These are phyloP conservation scores for Ascosphaera pollenicola DNA, from an alignment of 2,329 filamentous ascomycete genomes.

Conservation along the genomic window DNA sequence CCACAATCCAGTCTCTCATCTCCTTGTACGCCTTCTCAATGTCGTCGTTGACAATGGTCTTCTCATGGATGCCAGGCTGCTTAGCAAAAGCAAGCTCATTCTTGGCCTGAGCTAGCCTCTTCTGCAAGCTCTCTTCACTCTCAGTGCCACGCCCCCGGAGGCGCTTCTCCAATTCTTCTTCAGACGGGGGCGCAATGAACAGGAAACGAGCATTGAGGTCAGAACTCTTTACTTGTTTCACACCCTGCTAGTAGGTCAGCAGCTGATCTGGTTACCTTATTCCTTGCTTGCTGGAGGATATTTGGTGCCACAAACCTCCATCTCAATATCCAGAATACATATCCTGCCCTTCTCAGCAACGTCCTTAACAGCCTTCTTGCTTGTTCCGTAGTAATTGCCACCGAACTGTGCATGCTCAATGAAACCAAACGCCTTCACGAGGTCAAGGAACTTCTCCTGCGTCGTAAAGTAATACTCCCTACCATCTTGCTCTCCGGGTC, in stretches of 20 bases:
- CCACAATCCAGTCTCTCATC: conserved; percentile 30
- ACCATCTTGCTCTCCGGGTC: conserved; percentile 52
- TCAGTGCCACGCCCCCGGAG: conserved; percentile 60
- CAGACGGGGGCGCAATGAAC: conserved; percentile 61
- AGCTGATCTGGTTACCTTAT: neutral
- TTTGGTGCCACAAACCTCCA: conserved; percentile 41
- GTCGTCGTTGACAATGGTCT: conserved; percentile 44
- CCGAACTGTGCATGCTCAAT: conserved; percentile 77
- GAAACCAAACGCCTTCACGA: conserved; percentile 50
- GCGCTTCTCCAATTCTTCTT: conserved; percentile 51
- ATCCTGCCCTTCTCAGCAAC: conserved; percentile 48
- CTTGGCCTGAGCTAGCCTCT: conserved; percentile 48
- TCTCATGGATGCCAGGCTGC: conserved; percentile 42
- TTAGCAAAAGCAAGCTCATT: conserved; percentile 53
- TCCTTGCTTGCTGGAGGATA: neutral
- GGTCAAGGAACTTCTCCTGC: conserved; percentile 41
- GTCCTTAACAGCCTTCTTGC: conserved; percentile 54
- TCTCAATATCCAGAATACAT: conserved; percentile 86
- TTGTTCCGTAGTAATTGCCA: conserved; percentile 72
- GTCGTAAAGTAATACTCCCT: conserved; percentile 62
- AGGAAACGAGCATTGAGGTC: conserved; percentile 56
- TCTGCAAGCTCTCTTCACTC: conserved; percentile 45
- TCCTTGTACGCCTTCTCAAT: conserved; percentile 33
- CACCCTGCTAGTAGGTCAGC: conserved; percentile 36
- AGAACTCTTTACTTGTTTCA: conserved; percentile 75